Percentiles rank a stretch among this genome's conserved stretches.
These are phyloP conservation scores for Phragmites australis DNA, from an alignment of 176 grass and related monocot genomes.

Conservation along the genomic window DNA sequence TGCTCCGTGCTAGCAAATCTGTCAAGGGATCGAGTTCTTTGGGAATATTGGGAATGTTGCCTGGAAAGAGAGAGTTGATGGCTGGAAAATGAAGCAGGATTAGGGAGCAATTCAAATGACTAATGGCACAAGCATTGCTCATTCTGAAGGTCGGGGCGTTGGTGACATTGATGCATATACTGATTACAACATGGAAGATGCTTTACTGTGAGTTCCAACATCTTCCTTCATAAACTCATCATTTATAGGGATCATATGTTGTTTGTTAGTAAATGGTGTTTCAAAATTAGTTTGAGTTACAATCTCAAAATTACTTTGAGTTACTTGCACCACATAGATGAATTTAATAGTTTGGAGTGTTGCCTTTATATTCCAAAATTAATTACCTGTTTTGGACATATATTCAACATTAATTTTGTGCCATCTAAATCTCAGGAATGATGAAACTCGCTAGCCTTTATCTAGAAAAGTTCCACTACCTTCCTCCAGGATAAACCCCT, in stretches of 20 bases:
- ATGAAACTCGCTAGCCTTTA: conserved; percentile 95
- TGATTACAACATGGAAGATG: conserved; percentile 99
- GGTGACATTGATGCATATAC: conserved; percentile 94
- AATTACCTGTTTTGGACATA: neutral
- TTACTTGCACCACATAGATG: neutral
- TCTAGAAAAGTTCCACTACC: conserved; percentile 94
- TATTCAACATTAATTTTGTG: conserved; percentile 28
- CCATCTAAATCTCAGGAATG: conserved; percentile 74
- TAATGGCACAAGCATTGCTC: conserved; percentile 93
- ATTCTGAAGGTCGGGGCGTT: conserved; percentile 88
- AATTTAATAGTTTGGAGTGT: neutral
- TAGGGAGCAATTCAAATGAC: conserved; percentile 84
- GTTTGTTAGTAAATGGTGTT: conserved; percentile 13
- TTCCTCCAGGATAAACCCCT: conserved; percentile 95
- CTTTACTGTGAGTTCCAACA: conserved; percentile 75
- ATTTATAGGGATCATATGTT: conserved; percentile 10
- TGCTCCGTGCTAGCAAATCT: conserved; percentile 67
- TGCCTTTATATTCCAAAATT: conserved; percentile 10
- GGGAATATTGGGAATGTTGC: conserved; percentile 96
- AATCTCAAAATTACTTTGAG: neutral
- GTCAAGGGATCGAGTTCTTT: conserved; percentile 92
- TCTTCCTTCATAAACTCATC: neutral
- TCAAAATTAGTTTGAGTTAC: neutral
- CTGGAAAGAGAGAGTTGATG: conserved; percentile 99
- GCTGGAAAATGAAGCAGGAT: conserved; percentile 99